A percentile compares a stretch with the other conserved stretches of the same genome.
phyloP scores from a whole-genome alignment of 805 yeast species.

The Saturnispora ahearnii region DNA sequence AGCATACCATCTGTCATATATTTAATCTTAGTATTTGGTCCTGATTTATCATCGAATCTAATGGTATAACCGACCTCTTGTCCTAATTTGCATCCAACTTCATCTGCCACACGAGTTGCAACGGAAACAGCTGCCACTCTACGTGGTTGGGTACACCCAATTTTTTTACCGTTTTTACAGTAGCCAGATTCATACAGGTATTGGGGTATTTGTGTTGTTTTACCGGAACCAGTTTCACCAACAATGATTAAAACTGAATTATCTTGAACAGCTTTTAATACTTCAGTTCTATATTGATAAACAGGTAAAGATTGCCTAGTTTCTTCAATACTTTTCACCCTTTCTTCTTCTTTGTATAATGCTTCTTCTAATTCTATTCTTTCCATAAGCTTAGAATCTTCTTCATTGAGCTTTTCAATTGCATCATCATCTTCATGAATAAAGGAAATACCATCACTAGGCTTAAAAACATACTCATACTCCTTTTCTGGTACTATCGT shows the following conservation, averaged over 20 bases:
- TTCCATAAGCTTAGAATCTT: constrained; percentile 17
- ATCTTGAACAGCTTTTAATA: constrained; percentile 49
- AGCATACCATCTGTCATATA: constrained; percentile 97
- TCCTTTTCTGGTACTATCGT: constrained; percentile 27
- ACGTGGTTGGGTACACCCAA: constrained; percentile 92
- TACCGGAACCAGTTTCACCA: constrained; percentile 97
- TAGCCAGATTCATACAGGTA: constrained; percentile 78
- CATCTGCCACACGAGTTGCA: constrained; percentile 87
- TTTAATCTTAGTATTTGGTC: constrained; percentile 60
- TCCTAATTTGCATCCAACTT: constrained; percentile 74
- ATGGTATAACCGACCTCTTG: constrained; percentile 81
- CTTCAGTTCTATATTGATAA: constrained; percentile 47
- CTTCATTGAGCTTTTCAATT: constrained; percentile 26
- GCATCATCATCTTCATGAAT: constrained; percentile 28
- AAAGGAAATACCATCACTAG: constrained; percentile 45
- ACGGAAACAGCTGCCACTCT: constrained; percentile 92
- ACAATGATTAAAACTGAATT: constrained; percentile 75
- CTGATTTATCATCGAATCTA: constrained; percentile 75
- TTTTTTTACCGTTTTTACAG: constrained; percentile 41
- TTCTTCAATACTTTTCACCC: constrained; percentile 34
- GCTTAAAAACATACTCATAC: constrained; percentile 73
- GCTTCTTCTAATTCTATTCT: constrained; percentile 29
- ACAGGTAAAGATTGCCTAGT: constrained; percentile 70
- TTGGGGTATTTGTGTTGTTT: constrained; percentile 90
- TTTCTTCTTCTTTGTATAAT: constrained; percentile 29